phyloP scores from a whole-genome alignment of 2,329 filamentous ascomycete genomes.

The Xylaria sp. region DNA sequence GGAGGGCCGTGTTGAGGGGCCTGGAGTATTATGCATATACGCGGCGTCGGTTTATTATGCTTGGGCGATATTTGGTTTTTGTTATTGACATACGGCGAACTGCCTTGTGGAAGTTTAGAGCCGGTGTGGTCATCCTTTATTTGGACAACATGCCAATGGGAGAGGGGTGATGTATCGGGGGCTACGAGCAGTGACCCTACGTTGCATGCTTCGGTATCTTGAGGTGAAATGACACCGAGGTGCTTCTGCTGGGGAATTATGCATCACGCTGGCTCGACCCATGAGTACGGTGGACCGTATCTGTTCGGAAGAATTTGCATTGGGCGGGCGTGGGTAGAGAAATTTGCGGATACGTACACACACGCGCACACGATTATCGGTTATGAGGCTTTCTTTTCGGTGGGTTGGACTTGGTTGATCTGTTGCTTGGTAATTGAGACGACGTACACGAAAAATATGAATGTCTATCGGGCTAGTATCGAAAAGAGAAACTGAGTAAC shows the following conservation, averaged over 20 bases:
- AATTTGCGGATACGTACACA: not conserved
- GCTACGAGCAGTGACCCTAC: not conserved
- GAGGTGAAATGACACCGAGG: too few relatives aligned
- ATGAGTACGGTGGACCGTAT: not conserved
- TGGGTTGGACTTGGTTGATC: slow-evolving; percentile 2
- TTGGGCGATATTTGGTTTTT: slow-evolving; percentile 7
- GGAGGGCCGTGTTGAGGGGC: slow-evolving; percentile 12
- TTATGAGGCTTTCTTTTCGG: not conserved
- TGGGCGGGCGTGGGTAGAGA: not conserved
- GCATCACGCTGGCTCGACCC: not conserved
- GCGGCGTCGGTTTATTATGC: slow-evolving; percentile 17
- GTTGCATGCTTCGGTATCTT: not conserved
- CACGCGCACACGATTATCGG: not conserved
- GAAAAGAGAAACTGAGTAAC: not conserved
- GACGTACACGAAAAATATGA: slow-evolving; percentile 27
- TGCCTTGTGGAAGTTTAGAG: not conserved
- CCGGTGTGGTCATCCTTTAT: not conserved
- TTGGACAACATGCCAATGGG: not conserved
- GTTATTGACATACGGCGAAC: not conserved
- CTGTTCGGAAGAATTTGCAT: not conserved
- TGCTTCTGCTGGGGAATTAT: not conserved
- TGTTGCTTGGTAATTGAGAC: slow-evolving; percentile 16
- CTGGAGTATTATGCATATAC: slow-evolving; percentile 20
- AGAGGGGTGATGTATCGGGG: not conserved
- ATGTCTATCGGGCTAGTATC: slow-evolving; percentile 12